Evolutionary conservation across 179 eudicot species (phyloP), one percentile per base, ranked within the genome.

Genomic region (Heliamphora pulchella): DNA sequence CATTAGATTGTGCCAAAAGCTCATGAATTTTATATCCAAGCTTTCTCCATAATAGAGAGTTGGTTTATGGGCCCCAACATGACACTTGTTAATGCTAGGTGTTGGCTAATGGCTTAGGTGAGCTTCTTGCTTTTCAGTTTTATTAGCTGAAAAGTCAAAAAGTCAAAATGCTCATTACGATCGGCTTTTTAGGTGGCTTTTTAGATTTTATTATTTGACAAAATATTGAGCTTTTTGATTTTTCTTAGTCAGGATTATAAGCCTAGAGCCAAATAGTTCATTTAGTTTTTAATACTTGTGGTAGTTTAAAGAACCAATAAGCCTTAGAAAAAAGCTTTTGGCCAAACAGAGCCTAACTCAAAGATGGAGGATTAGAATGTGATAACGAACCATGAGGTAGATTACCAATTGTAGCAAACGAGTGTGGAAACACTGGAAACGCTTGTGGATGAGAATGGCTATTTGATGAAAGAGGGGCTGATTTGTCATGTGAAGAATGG

Each of bases 401-500:
- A 59, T 58, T 58, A 31, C 71, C 74, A 51, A 18, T 22, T 80
- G 5, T 47, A 69, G 57, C 63, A 70, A 67, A 22, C 47, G 64
- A 68, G 57, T 57, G 63, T 31, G 61, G 74, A 71, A 82, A 54
- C 14, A 31, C 39, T 55, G 53, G 61, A 73, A 77, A 62, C 64
- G 74, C 31, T 15, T 20, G 44, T 74, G 74, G 62, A 61, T 63
- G 62, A 62, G 44, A 18, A 11, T 41, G 48, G 65, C 73, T 77
- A 59, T 65, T 14, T 51, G 61, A 82, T 75, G 79, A 22, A 64
- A 79, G 65, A 22, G 72, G 75, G 72, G 75, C 71, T 74, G 31
- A 46, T 82, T 82, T n/a, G 5, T 48, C 85, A 85, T 80, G 85
- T 83, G 85, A 82, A 70, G 62, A 76, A 64, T 58, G 73, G 47